A percentile compares a stretch with the other conserved stretches of the same genome.
Evolutionary conservation across 163 green algal species (phyloP).

Genomic region (Scenedesmus sp.): DNA sequence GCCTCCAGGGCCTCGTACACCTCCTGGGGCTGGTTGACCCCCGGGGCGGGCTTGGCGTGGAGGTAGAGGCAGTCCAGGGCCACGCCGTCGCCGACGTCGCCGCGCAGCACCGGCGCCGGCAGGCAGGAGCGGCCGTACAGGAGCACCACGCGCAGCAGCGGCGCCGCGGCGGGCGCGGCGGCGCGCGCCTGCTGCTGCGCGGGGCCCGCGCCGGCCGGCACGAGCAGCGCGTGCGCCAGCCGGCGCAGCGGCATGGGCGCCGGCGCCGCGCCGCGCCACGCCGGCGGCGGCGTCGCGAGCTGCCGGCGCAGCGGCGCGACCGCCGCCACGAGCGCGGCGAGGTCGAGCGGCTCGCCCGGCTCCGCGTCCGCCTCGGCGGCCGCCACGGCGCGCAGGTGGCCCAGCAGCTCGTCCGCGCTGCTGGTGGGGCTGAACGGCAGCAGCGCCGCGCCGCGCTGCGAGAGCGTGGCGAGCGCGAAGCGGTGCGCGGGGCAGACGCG

Average conservation of each 20-base stretch:
- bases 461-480: constrained; percentile 13
- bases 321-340: constrained; percentile 9
- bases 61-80: constrained; percentile 26
- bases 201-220: too few relatives aligned
- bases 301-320: not conserved
- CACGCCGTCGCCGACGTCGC: not conserved
- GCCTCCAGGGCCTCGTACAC: constrained; percentile 28
- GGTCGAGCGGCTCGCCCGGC: constrained; percentile 6
- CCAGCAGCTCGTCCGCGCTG: constrained; percentile 9
- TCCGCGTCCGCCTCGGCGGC: too few relatives aligned
- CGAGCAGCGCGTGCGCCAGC: too few relatives aligned
- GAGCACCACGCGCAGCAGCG: constrained; percentile 28
- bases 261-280: too few relatives aligned
- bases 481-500: not conserved
- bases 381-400: not conserved
- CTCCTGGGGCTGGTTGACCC: not conserved
- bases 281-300: too few relatives aligned
- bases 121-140: constrained; percentile 37
- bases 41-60: constrained; percentile 23
- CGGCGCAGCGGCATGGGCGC: too few relatives aligned
- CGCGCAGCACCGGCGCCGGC: constrained; percentile 5
- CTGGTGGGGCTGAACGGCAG: constrained; percentile 14
- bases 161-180: too few relatives aligned
- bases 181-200: not conserved
- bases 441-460: not conserved